Base-by-base conservation (phyloP, 2,329 filamentous ascomycete genomes). In the Spiromastix sp. region DNA sequence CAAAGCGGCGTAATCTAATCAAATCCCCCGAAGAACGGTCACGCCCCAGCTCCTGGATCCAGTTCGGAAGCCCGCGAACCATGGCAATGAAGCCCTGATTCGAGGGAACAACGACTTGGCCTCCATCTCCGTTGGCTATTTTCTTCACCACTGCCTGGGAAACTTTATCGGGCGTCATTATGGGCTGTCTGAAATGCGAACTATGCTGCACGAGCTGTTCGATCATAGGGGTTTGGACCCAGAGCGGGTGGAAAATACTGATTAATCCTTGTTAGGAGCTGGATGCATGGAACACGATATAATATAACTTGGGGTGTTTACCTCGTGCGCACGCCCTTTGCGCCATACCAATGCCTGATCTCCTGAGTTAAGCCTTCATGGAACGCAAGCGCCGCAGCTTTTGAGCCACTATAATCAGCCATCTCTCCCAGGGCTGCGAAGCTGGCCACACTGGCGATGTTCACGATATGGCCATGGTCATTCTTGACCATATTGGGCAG, bases 401-500 rank as follows among this genome's bases (percentile, higher is more conserved):
- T 75, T 30, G 66, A 66, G 33, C 60, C 60, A 28, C 57, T 60
- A 48, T 75, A 76, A 41, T 72, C 68, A 7, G 64, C 64, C 42
- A 74, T 66, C 19, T 67, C 62, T 1, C 58, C 62, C 4, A 66
- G 42, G 1, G 56, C 55, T 4, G 70, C 38, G 45, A 68, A 74
- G 22, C 64, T 67, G 8, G 69, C 69, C 47, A 67, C 58, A 39
- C 66, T 71, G 2, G 72, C 71, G 11, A 77, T 60, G 0, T 70
- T 72, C 8, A 77, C 59, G 19, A 77, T 57, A 41, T 76, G 72
- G 3, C 72, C 73, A 43, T 71, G 70, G 43, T 71, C 65, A 12
- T 56, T 52, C 29, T 48, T 46, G 15, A 71, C 47, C 69, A 73
- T 73, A 32, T 55, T 52, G 0, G 70, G 70, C 20, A 73, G 44